Evolutionary conservation across 208 protist species (phyloP), one percentile per base, ranked within the genome.

Genomic region (Trypanosoma grayi): DNA sequence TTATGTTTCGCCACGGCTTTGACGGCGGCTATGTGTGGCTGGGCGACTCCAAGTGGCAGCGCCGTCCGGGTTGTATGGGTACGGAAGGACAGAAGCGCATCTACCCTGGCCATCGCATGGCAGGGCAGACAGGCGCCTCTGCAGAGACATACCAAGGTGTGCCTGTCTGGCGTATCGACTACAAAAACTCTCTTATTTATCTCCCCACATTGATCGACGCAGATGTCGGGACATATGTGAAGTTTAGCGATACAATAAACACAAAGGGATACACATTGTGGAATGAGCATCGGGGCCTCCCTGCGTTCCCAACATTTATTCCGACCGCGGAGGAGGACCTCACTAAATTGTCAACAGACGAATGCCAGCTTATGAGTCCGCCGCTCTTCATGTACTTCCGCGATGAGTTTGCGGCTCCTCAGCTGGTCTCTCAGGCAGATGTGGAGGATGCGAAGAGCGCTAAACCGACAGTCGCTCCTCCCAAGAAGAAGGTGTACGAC

Each of bases 171-270:
- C 76, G 90, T 52, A 95, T 97, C 45, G 92, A 97, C 69, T 97
- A 96, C 77, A 97, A 97, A 76, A 95, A 97, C 70, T 85, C 87
- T 7, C 75, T 97, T 40, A 87, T 97, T 36, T 96, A 95, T 66
- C 67, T 97, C 24, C 86, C 89, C 30, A 93, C 87, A 1, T 63
- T 93, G 1, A 70, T 97, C 14, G 85, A 94, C 60, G 83, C 89
- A 5, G 87, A 95, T 52, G 81, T 96, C 18, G 92, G 92, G 9
- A 88, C 85, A 18, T 97, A 95, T 46, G 89, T 97, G 7, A 88
- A 81, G 62, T 92, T 97, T 70, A 86, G 81, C 43, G 92, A 97
- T 66, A 93, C 85, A 22, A 90, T 92, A 54, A 93, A 93, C 63
- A 97, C 87, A 20, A 96, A 97, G 63, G 90, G 90, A 2, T 90